phyloP scores from a whole-genome alignment of 768 basidiomycete genomes.

The Russula brevipes region DNA sequence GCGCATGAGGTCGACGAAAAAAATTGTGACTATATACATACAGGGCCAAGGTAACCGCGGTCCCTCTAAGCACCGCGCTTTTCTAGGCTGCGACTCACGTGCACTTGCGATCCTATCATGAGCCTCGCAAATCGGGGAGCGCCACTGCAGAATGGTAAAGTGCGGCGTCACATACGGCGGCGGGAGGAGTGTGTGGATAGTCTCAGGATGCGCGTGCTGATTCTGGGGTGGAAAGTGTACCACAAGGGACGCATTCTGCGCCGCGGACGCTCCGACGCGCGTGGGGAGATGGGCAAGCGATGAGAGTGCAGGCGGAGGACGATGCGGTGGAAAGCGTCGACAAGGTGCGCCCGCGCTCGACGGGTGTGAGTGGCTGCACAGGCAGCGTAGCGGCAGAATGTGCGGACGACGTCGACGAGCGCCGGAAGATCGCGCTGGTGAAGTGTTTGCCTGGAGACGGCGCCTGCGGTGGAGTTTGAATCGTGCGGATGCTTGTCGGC shows the following conservation, averaged over 20 bases:
- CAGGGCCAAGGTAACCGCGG: no score
- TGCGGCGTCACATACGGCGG: slow-evolving; percentile 68
- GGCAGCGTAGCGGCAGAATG: slow-evolving; percentile 59
- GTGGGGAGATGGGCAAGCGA: slow-evolving; percentile 39
- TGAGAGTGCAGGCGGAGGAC: slow-evolving; percentile 29
- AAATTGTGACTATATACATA: not conserved
- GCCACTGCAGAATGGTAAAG: slow-evolving; percentile 58
- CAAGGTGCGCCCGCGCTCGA: slow-evolving; percentile 6
- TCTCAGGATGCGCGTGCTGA: slow-evolving; percentile 49
- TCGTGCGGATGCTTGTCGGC: slow-evolving; percentile 26
- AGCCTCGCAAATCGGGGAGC: slow-evolving; percentile 64
- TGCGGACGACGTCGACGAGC: slow-evolving; percentile 54
- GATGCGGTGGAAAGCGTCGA: slow-evolving; percentile 32
- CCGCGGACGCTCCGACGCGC: slow-evolving; percentile 30
- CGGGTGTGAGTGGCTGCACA: slow-evolving; percentile 29
- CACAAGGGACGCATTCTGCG: slow-evolving; percentile 41
- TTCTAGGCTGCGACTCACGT: slow-evolving; percentile 8
- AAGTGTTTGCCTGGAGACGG: slow-evolving; percentile 4
- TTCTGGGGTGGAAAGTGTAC: slow-evolving; percentile 63
- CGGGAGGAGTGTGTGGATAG: slow-evolving; percentile 65
- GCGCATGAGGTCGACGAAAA: not conserved
- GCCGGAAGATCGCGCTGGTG: slow-evolving; percentile 34
- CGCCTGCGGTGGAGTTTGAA: not conserved
- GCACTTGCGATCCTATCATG: slow-evolving; percentile 61
- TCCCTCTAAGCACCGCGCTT: slow-evolving; percentile 5